Percentiles rank a stretch among this genome's conserved stretches.
Evolutionary conservation across 352 stramenopile genomes (phyloP).

Genomic region (Phytophthora vignae): DNA sequence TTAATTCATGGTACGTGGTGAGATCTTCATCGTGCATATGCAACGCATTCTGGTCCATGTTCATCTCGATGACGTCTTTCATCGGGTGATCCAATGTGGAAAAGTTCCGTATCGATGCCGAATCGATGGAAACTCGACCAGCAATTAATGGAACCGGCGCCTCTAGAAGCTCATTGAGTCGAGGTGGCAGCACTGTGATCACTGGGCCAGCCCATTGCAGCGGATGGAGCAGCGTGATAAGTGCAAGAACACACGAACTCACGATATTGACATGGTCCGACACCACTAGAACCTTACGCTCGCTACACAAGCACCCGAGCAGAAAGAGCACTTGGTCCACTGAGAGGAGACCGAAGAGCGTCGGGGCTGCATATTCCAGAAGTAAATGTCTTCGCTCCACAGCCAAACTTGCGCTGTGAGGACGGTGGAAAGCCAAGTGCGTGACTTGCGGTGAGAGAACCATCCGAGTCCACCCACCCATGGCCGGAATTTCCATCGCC

Average conservation of each 20-base stretch:
- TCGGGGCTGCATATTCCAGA: slow-evolving; percentile 75
- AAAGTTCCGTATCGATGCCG: slow-evolving; percentile 50
- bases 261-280: slow-evolving; percentile 81
- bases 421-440: slow-evolving; percentile 77
- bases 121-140: slow-evolving; percentile 73
- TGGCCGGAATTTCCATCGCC: slow-evolving; percentile 68
- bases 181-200: slow-evolving; percentile 73
- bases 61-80: slow-evolving; percentile 81
- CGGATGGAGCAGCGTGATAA: slow-evolving; percentile 74
- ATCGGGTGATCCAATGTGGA: slow-evolving; percentile 69
- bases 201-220: slow-evolving; percentile 82
- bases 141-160: slow-evolving; percentile 82
- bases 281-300: slow-evolving; percentile 81
- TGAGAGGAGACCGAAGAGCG: slow-evolving; percentile 75
- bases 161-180: slow-evolving; percentile 77
- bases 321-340: slow-evolving; percentile 85
- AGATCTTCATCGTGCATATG: slow-evolving; percentile 84
- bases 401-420: slow-evolving; percentile 64
- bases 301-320: slow-evolving; percentile 76
- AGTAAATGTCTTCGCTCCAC: slow-evolving; percentile 70
- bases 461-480: slow-evolving; percentile 82
- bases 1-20: slow-evolving; percentile 76
- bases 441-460: slow-evolving; percentile 64
- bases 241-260: slow-evolving; percentile 75
- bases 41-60: slow-evolving; percentile 81